These are phyloP conservation scores for Scytalidium sp. DNA, from an alignment of 2,329 filamentous ascomycete species.

Conservation along the genomic window DNA sequence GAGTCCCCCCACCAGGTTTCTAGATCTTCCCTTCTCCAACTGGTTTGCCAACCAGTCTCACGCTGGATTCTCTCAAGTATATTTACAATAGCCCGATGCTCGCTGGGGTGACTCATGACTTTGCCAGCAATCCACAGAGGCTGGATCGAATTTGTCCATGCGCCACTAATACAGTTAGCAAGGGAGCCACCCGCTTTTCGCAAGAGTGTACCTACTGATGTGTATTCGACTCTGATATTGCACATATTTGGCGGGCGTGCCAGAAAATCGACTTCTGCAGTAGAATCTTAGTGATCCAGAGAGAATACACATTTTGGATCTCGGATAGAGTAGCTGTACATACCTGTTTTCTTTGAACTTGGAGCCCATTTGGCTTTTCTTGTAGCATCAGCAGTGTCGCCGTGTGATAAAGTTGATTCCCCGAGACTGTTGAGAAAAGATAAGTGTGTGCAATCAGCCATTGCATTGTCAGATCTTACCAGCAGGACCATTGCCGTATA, in stretches of 20 bases:
- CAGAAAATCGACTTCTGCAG: slow-evolving; percentile 38
- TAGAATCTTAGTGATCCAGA: background rate
- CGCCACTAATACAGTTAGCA: too few relatives aligned
- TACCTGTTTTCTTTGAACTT: slow-evolving; percentile 22
- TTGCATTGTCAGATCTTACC: too few relatives aligned
- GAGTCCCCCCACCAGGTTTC: slow-evolving; percentile 47
- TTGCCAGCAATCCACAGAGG: slow-evolving; percentile 46
- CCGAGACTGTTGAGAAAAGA: slow-evolving; percentile 27
- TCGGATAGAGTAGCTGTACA: background rate
- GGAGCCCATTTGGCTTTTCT: slow-evolving; percentile 24
- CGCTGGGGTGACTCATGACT: slow-evolving; percentile 40
- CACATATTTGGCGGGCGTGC: slow-evolving; percentile 44
- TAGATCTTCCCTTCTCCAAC: slow-evolving; percentile 50
- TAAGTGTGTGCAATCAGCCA: too few relatives aligned
- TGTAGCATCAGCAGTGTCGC: slow-evolving; percentile 28
- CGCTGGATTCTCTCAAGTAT: slow-evolving; percentile 46
- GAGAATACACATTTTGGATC: too few relatives aligned
- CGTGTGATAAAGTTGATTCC: slow-evolving; percentile 32
- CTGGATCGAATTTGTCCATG: slow-evolving; percentile 43
- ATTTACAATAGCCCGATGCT: slow-evolving; percentile 43
- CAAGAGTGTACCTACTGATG: too few relatives aligned
- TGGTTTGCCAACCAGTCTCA: slow-evolving; percentile 51
- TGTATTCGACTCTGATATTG: slow-evolving; percentile 40
- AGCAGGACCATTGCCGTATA: slow-evolving; percentile 13
- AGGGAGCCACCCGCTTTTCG: too few relatives aligned